phyloP scores from a whole-genome alignment of 2,329 filamentous ascomycete species.

The Pyrenochaeta sp. region DNA sequence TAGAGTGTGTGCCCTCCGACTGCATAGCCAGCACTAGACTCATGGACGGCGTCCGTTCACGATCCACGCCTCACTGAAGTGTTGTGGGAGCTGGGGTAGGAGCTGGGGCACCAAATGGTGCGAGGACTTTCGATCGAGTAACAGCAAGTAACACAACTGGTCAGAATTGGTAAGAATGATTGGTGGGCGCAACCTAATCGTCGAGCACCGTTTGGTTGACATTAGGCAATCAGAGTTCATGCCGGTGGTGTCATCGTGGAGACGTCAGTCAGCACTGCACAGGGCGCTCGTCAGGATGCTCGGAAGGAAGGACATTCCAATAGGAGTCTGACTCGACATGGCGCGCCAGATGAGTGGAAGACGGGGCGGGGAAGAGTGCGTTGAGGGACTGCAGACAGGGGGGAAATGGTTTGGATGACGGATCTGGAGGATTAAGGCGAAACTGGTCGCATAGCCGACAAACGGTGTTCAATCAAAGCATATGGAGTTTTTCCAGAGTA shows the following conservation, averaged over 20 bases:
- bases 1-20: too few relatives aligned
- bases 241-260: slow-evolving; percentile 22
- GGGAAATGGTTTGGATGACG: slow-evolving; percentile 18
- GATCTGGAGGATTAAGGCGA: slow-evolving; percentile 2
- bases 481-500: background rate
- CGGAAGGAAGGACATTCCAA: slow-evolving; percentile 5
- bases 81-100: too few relatives aligned
- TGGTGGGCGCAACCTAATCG: slow-evolving; percentile 27
- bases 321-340: background rate
- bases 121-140: slow-evolving; percentile 29
- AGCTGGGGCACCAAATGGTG: slow-evolving; percentile 15
- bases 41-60: too few relatives aligned
- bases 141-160: slow-evolving; percentile 6
- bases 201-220: slow-evolving; percentile 23
- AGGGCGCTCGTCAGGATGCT: slow-evolving; percentile 4
- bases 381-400: slow-evolving; percentile 13
- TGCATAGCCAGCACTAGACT: too few relatives aligned
- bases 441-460: too few relatives aligned
- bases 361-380: slow-evolving; percentile 10
- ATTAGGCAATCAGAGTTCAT: slow-evolving; percentile 25
- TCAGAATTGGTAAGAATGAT: slow-evolving; percentile 15
- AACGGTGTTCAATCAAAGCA: slow-evolving; percentile 9
- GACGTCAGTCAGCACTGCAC: slow-evolving; percentile 8
- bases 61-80: slow-evolving; percentile 14
- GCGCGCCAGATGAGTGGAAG: slow-evolving; percentile 9